A percentile compares a stretch with the other conserved stretches of the same genome.
Evolutionary conservation across 2,329 filamentous ascomycete species (phyloP).

Genomic region (Hawksworthiomyces lignivorus): DNA sequence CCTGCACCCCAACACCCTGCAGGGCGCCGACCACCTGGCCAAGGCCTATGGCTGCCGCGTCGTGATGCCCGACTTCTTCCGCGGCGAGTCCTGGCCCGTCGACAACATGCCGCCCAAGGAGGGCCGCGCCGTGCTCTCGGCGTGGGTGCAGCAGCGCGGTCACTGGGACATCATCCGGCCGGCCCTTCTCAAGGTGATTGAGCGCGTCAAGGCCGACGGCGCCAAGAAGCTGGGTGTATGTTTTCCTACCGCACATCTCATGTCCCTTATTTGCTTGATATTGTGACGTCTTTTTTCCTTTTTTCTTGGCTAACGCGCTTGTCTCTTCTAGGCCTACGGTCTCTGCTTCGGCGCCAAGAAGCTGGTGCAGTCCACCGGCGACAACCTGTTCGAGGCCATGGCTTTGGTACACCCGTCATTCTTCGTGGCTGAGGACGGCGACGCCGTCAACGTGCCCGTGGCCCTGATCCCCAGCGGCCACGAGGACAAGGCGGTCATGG

Average conservation of each 20-base stretch:
- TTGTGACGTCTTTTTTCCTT: too few relatives aligned
- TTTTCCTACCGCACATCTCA: too few relatives aligned
- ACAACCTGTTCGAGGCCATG: not conserved
- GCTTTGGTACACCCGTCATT: constrained; percentile 4
- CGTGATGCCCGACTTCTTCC: constrained; percentile 3
- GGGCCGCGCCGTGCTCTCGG: not conserved
- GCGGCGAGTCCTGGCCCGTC: constrained; percentile 3
- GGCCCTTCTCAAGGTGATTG: not conserved
- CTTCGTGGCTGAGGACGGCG: constrained; percentile 2
- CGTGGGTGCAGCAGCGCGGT: constrained; percentile 1
- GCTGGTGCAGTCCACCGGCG: not conserved
- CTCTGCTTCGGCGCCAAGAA: constrained; percentile 6
- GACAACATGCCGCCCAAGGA: constrained; percentile 6
- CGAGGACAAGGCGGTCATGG: constrained; percentile 3
- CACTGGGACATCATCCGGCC: constrained; percentile 4
- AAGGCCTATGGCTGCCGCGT: constrained; percentile 1
- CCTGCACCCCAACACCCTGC: constrained; percentile 3
- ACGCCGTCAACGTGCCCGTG: not conserved
- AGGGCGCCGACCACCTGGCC: constrained; percentile 4
- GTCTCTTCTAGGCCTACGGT: not conserved
- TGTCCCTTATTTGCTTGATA: too few relatives aligned
- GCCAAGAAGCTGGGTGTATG: not conserved
- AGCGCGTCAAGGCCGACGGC: constrained; percentile 1
- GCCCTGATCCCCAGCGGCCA: not conserved
- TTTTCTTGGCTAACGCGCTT: too few relatives aligned